Conservation (phyloP, 306 rosid species). For the Fagus sylvatica region DNA sequence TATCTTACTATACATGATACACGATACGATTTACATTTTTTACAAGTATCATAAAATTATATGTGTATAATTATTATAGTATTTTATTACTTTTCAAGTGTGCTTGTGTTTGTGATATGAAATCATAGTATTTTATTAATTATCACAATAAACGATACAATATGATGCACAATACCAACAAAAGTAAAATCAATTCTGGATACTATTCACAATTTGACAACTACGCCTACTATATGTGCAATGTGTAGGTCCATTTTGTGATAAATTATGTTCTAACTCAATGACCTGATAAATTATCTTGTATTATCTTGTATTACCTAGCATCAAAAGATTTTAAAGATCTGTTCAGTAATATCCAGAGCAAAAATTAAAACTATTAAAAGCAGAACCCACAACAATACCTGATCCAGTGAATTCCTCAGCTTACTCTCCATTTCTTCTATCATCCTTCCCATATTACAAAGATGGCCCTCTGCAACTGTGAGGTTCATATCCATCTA, state of each 20-base stretch:
- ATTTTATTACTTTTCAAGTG: too few species aligned
- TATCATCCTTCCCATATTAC: conserved; percentile 98
- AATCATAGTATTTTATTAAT: too few species aligned
- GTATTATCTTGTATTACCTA: background rate
- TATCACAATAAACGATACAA: too few species aligned
- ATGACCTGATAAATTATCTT: background rate
- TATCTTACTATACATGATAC: too few species aligned
- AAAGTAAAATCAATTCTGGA: too few species aligned
- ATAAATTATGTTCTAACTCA: background rate
- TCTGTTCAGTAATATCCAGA: background rate
- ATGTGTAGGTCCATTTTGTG: background rate
- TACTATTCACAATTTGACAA: too few species aligned
- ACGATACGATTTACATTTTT: too few species aligned
- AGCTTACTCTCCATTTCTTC: conserved; percentile 99
- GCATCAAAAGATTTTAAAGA: background rate
- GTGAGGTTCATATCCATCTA: conserved; percentile 90
- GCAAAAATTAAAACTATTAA: background rate
- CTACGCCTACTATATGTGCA: conserved; percentile 43
- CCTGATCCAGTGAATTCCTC: conserved; percentile 97
- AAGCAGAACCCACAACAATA: conserved; percentile 19
- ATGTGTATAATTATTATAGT: too few species aligned
- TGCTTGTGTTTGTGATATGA: too few species aligned
- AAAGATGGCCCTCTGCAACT: conserved; percentile 85
- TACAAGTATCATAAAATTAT: too few species aligned
- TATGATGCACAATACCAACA: too few species aligned